Conservation (phyloP, 1,284 basidiomycete genomes). For the Agroathelia rolfsii region DNA sequence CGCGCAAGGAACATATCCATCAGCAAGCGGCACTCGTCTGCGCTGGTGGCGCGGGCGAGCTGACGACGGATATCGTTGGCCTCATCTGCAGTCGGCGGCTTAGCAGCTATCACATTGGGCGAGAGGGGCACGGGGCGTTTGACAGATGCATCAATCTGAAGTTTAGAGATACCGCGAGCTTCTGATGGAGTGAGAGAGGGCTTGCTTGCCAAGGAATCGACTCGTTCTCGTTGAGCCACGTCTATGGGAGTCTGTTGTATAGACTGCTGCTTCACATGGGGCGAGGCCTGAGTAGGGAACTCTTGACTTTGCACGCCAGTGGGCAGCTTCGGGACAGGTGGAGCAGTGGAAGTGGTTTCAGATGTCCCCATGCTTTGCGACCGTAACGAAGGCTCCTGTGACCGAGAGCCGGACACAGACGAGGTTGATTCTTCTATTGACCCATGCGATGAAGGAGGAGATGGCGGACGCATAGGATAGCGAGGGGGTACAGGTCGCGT, state of each 20-base stretch:
- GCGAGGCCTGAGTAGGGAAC: too few relatives aligned
- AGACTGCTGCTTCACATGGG: too few relatives aligned
- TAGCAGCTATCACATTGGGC: too few relatives aligned
- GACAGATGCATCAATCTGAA: too few relatives aligned
- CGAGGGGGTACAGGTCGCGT: slow-evolving; percentile 50
- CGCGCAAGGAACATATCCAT: slow-evolving; percentile 72
- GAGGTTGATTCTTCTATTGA: slow-evolving; percentile 10
- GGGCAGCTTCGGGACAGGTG: slow-evolving; percentile 10
- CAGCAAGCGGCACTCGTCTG: slow-evolving; percentile 76
- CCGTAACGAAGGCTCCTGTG: slow-evolving; percentile 7
- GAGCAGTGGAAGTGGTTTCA: slow-evolving; percentile 22
- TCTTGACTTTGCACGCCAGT: too few relatives aligned
- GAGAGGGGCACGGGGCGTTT: slow-evolving; percentile 12
- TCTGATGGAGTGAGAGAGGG: too few relatives aligned
- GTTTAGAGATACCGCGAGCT: too few relatives aligned
- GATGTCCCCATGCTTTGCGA: neutral
- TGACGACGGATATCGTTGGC: slow-evolving; percentile 60
- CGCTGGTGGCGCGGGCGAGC: slow-evolving; percentile 61
- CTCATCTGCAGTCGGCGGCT: slow-evolving; percentile 26
- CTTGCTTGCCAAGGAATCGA: too few relatives aligned
- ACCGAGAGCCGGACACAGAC: slow-evolving; percentile 8
- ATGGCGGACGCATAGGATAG: slow-evolving; percentile 16
- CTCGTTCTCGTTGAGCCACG: too few relatives aligned
- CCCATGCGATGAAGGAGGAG: slow-evolving; percentile 31
- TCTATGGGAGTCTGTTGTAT: too few relatives aligned